These are phyloP conservation scores for Cordyceps cateniannulata DNA, from an alignment of 2,329 filamentous ascomycete species.

Conservation along the genomic window DNA sequence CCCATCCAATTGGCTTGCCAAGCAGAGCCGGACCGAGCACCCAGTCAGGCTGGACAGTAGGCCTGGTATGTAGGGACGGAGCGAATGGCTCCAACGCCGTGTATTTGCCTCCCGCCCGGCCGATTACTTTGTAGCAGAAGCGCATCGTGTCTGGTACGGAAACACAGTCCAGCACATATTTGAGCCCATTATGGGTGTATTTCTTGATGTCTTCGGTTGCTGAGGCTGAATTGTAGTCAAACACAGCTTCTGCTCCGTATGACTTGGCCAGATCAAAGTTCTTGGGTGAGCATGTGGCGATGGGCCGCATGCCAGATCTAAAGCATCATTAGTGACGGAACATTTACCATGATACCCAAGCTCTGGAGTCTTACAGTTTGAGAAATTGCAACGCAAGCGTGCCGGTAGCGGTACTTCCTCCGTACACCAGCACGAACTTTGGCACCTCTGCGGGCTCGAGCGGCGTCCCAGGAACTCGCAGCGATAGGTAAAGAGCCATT, in stretches of 20 bases:
- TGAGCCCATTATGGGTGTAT: conserved; percentile 20
- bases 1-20: conserved; percentile 1
- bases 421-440: conserved; percentile 18
- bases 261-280: conserved; percentile 33
- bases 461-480: conserved; percentile 17
- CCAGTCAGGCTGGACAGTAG: neutral
- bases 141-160: conserved; percentile 18
- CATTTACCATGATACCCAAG: no score
- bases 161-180: conserved; percentile 32
- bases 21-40: neutral
- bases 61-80: neutral
- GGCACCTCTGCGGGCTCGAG: neutral
- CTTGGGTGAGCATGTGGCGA: conserved; percentile 14
- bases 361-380: no score
- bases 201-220: conserved; percentile 18
- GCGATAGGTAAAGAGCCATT: conserved; percentile 16
- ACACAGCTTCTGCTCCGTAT: conserved; percentile 35
- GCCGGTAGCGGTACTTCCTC: conserved; percentile 16
- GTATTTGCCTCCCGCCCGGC: conserved; percentile 20
- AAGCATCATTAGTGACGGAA: no score
- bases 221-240: conserved; percentile 32
- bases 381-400: conserved; percentile 20
- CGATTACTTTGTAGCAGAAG: conserved; percentile 32
- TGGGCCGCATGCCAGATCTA: conserved; percentile 8
- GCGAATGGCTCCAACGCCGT: neutral